These are phyloP conservation scores for Amanita exitialis DNA, from an alignment of 768 basidiomycete species.

Conservation along the genomic window DNA sequence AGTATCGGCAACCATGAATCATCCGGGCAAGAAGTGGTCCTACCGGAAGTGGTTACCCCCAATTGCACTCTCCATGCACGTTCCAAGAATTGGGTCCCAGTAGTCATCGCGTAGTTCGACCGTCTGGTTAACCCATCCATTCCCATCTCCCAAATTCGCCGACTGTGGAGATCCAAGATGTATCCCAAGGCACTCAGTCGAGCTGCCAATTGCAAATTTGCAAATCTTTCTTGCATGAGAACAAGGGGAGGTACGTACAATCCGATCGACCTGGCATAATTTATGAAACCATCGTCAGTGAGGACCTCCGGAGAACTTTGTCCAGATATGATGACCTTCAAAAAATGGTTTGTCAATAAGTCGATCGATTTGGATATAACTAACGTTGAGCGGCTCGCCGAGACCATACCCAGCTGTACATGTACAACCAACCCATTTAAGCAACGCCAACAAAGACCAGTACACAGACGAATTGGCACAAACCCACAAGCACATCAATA, in stretches of 20 bases:
- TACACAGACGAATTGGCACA: background rate
- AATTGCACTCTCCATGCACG: conserved; percentile 67
- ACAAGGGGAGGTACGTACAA: conserved; percentile 33
- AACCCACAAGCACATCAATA: background rate
- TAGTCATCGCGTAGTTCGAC: conserved; percentile 72
- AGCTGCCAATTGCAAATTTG: conserved; percentile 7
- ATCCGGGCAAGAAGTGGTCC: background rate
- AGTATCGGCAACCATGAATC: background rate
- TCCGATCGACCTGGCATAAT: conserved; percentile 52
- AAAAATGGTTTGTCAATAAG: background rate
- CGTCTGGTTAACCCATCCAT: conserved; percentile 44
- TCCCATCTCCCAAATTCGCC: conserved; percentile 74
- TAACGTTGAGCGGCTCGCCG: conserved; percentile 73
- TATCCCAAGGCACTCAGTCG: conserved; percentile 65
- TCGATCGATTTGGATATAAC: conserved; percentile 25
- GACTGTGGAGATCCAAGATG: conserved; percentile 55
- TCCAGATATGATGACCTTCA: conserved; percentile 54
- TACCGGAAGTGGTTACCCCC: conserved; percentile 79
- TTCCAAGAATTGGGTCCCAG: conserved; percentile 50
- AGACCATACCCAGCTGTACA: conserved; percentile 19
- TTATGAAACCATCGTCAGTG: conserved; percentile 43
- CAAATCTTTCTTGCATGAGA: conserved; percentile 14
- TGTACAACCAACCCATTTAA: background rate
- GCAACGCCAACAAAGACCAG: background rate
- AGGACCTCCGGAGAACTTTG: conserved; percentile 47